Percentiles rank a stretch among this genome's conserved stretches.
phyloP scores from a whole-genome alignment of 1,139 yeast genomes.

The Kluyveromyces sp. region DNA sequence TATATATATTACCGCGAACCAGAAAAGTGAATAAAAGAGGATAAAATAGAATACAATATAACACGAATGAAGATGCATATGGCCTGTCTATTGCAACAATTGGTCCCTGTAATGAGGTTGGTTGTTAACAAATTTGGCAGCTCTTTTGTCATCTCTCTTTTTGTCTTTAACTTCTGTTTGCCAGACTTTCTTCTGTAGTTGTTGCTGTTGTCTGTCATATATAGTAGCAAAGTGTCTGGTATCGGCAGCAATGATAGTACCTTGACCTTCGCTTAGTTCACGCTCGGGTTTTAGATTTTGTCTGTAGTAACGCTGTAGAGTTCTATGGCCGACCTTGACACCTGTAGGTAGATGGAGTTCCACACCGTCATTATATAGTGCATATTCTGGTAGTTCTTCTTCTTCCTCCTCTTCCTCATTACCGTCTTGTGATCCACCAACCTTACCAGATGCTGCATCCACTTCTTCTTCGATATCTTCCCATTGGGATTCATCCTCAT shows the following conservation, averaged over 20 bases:
- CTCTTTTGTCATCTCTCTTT: slow-evolving; percentile 68
- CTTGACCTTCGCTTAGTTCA: slow-evolving; percentile 78
- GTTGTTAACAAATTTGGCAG: slow-evolving; percentile 72
- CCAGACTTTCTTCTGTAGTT: slow-evolving; percentile 73
- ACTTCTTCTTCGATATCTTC: slow-evolving; percentile 32
- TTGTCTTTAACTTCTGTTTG: slow-evolving; percentile 56
- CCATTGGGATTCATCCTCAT: slow-evolving; percentile 33
- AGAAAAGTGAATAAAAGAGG: neutral
- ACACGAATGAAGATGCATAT: neutral
- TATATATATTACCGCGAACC: neutral
- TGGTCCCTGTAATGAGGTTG: slow-evolving; percentile 92
- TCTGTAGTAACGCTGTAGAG: slow-evolving; percentile 77
- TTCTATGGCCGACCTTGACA: slow-evolving; percentile 80
- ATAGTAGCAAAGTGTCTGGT: slow-evolving; percentile 59
- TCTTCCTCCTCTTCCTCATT: slow-evolving; percentile 45
- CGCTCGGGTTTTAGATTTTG: slow-evolving; percentile 75
- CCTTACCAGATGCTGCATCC: slow-evolving; percentile 36
- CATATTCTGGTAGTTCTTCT: slow-evolving; percentile 39
- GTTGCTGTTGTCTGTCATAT: slow-evolving; percentile 46
- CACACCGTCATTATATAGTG: slow-evolving; percentile 54
- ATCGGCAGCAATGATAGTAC: slow-evolving; percentile 90
- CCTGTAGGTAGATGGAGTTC: slow-evolving; percentile 87
- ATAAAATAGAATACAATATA: too few species aligned
- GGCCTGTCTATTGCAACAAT: slow-evolving; percentile 52
- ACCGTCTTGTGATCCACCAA: slow-evolving; percentile 14